Percentiles rank a stretch among this genome's conserved stretches.
Evolutionary conservation across 106 monocot genomes (phyloP).

Genomic region (Cymbidium sinense): DNA sequence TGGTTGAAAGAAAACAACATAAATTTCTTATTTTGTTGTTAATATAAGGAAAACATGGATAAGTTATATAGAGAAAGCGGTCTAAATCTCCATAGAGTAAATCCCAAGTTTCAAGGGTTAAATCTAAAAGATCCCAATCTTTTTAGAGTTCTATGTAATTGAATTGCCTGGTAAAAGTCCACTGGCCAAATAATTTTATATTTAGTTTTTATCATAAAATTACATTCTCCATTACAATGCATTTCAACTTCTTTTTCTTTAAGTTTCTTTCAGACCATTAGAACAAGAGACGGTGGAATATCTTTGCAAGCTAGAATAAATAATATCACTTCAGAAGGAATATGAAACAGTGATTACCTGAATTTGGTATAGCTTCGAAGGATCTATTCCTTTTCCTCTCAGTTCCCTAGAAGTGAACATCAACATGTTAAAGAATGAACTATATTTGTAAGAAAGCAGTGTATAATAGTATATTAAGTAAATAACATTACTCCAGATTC

Average conservation of each 20-base stretch:
- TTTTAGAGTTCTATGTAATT: no score
- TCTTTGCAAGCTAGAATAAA: not conserved
- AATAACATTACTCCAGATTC: slow-evolving; percentile 19
- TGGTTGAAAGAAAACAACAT: no score
- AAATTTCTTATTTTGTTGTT: no score
- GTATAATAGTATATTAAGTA: not conserved
- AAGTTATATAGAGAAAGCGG: no score
- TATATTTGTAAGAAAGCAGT: not conserved
- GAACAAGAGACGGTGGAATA: no score
- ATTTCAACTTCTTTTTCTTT: not conserved
- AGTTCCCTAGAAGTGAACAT: slow-evolving; percentile 29
- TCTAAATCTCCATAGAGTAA: no score
- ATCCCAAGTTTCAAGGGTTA: no score
- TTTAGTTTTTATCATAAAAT: not conserved
- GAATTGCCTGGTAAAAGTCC: no score
- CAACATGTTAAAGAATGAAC: not conserved
- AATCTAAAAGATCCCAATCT: no score
- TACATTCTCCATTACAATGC: not conserved
- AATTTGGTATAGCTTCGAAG: slow-evolving; percentile 27
- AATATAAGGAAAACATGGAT: no score
- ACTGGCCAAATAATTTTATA: not conserved
- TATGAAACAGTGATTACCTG: slow-evolving; percentile 18
- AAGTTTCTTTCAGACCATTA: not conserved
- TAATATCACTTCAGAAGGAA: not conserved
- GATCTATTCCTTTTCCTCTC: slow-evolving; percentile 30